Conservation (phyloP, 495 filamentous ascomycete species). For the Achaetomiella virescens region DNA sequence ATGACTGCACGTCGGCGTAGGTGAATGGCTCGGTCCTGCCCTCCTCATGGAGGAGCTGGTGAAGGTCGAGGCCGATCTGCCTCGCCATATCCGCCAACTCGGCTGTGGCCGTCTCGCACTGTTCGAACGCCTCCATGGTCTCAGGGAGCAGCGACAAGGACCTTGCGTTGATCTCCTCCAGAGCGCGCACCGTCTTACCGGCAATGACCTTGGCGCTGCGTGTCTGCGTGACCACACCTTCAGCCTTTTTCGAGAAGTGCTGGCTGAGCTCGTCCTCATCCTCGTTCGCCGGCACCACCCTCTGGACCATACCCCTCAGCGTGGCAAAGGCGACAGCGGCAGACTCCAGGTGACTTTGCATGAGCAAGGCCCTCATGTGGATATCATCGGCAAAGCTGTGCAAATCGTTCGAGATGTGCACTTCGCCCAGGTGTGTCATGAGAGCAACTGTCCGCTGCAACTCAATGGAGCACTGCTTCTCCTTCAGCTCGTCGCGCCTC, state of each 20-base stretch:
- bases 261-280: constrained; percentile 59
- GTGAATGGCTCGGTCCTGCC: constrained; percentile 61
- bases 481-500: constrained; percentile 79
- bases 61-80: constrained; percentile 59
- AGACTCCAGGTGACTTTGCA: constrained; percentile 80
- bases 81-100: constrained; percentile 64
- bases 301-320: constrained; percentile 57
- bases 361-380: constrained; percentile 61
- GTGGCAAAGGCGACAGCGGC: constrained; percentile 61
- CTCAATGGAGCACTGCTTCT: constrained; percentile 70
- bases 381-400: constrained; percentile 75
- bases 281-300: constrained; percentile 46
- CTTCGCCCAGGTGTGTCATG: constrained; percentile 75
- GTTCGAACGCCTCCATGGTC: constrained; percentile 44
- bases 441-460: constrained; percentile 78
- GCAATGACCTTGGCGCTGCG: constrained; percentile 80
- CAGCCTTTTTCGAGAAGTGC: constrained; percentile 63
- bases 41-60: constrained; percentile 63
- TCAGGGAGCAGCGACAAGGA: constrained; percentile 67
- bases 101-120: constrained; percentile 55
- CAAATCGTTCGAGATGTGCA: constrained; percentile 64
- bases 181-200: constrained; percentile 66
- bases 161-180: constrained; percentile 71
- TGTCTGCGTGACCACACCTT: constrained; percentile 64
- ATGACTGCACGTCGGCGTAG: constrained; percentile 56